Conservation (phyloP, 257 asterid genomes). For the Leptodermis oblonga region DNA sequence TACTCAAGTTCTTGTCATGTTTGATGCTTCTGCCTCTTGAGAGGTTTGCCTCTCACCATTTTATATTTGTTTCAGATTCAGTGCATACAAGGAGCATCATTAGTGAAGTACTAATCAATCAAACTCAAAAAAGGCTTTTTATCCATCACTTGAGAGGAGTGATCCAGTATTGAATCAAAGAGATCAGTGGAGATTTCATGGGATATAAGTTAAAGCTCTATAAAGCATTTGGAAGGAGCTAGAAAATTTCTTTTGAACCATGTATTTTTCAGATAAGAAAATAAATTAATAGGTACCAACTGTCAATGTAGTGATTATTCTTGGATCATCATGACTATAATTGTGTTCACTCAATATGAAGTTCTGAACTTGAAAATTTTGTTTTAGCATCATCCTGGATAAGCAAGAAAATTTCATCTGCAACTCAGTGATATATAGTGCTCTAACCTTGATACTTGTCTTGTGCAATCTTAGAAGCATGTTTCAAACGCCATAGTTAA, state of each 20-base stretch:
- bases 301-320: neutral
- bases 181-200: neutral
- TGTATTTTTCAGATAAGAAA: neutral
- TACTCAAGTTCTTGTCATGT: conserved; percentile 58
- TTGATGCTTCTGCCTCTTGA: conserved; percentile 45
- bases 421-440: neutral
- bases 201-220: neutral
- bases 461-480: conserved; percentile 54
- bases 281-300: neutral
- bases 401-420: neutral
- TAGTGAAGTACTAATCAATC: neutral
- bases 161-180: neutral
- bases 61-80: neutral
- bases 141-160: neutral
- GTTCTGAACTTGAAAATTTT: neutral
- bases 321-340: neutral
- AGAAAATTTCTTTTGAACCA: neutral
- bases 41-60: conserved; percentile 35
- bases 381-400: neutral
- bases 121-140: neutral
- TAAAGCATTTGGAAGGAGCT: neutral
- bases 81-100: neutral
- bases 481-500: conserved; percentile 55
- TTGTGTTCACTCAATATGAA: neutral
- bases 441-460: neutral